Conservation (phyloP, 495 filamentous ascomycete genomes). For the Amniculicola lignicola region DNA sequence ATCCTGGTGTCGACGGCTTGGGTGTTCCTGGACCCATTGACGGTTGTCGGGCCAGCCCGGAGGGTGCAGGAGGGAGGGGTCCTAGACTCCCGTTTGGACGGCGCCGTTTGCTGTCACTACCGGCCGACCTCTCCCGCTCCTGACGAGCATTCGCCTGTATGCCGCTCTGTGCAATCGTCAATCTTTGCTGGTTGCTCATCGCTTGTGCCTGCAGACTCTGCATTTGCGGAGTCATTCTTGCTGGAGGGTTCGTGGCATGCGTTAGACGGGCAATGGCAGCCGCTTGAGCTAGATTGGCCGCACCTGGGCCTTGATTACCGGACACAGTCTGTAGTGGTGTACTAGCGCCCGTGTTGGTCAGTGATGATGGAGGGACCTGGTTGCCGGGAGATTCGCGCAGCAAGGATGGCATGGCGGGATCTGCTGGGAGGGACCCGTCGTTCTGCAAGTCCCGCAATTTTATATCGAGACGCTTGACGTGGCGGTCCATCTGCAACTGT, state of each 20-base stretch:
- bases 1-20: conserved; percentile 71
- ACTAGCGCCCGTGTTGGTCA: conserved; percentile 44
- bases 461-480: conserved; percentile 79
- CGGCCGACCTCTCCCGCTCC: conserved; percentile 72
- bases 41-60: conserved; percentile 70
- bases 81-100: conserved; percentile 64
- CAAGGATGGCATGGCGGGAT: conserved; percentile 77
- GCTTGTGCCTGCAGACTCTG: conserved; percentile 31
- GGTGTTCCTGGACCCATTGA: conserved; percentile 83
- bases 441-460: conserved; percentile 82
- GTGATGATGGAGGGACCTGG: conserved; percentile 52
- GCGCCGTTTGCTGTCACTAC: conserved; percentile 68
- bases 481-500: conserved; percentile 64
- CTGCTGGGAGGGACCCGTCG: conserved; percentile 71
- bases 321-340: conserved; percentile 48
- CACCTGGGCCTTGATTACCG: conserved; percentile 35
- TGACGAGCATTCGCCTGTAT: conserved; percentile 25
- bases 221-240: conserved; percentile 23
- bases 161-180: conserved; percentile 23
- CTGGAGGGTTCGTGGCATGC: conserved; percentile 19
- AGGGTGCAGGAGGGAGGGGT: conserved; percentile 64
- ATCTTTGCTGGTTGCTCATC: conserved; percentile 26
- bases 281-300: conserved; percentile 37
- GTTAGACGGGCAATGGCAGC: conserved; percentile 42
- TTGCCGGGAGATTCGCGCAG: conserved; percentile 59